Evolutionary conservation across 768 basidiomycete genomes (phyloP).

Genomic region (Panaeolus papilionaceus): DNA sequence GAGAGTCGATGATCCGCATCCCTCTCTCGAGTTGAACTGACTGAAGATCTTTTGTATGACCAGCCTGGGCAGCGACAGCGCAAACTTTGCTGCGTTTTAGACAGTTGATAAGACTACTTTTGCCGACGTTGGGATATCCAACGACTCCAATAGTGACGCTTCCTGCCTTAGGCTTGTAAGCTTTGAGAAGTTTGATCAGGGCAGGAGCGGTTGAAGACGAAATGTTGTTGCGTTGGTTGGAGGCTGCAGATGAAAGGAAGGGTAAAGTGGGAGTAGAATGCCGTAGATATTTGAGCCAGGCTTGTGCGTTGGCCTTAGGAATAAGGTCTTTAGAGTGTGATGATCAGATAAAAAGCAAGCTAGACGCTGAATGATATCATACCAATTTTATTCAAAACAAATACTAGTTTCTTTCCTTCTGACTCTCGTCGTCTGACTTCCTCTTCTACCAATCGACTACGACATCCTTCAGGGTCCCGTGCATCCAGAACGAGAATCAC

Average conservation of each 20-base stretch:
- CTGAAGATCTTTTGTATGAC: conserved; percentile 92
- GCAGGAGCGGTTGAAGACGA: conserved; percentile 79
- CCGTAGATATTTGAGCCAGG: conserved; percentile 91
- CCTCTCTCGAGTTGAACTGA: conserved; percentile 93
- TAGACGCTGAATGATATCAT: conserved; percentile 31
- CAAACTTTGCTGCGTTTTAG: conserved; percentile 91
- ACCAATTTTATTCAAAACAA: conserved; percentile 98
- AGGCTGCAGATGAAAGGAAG: conserved; percentile 80
- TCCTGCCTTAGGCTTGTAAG: conserved; percentile 73
- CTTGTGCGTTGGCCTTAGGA: conserved; percentile 84
- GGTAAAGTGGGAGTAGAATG: conserved; percentile 93
- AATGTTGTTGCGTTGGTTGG: conserved; percentile 83
- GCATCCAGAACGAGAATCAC: conserved; percentile 92
- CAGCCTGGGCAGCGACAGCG: conserved; percentile 92
- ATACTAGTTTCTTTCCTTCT: conserved; percentile 92
- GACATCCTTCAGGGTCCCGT: conserved; percentile 92
- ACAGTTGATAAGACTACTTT: conserved; percentile 93
- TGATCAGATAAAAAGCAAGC: not conserved
- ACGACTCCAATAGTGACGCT: conserved; percentile 90
- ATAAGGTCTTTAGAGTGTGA: conserved; percentile 71
- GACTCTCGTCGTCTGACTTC: conserved; percentile 85
- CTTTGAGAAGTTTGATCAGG: conserved; percentile 83
- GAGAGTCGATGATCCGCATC: conserved; percentile 91
- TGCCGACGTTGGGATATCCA: conserved; percentile 97
- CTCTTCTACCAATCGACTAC: conserved; percentile 92